phyloP scores from a whole-genome alignment of 2,329 filamentous ascomycete genomes.

The Stemphylium vesicarium region DNA sequence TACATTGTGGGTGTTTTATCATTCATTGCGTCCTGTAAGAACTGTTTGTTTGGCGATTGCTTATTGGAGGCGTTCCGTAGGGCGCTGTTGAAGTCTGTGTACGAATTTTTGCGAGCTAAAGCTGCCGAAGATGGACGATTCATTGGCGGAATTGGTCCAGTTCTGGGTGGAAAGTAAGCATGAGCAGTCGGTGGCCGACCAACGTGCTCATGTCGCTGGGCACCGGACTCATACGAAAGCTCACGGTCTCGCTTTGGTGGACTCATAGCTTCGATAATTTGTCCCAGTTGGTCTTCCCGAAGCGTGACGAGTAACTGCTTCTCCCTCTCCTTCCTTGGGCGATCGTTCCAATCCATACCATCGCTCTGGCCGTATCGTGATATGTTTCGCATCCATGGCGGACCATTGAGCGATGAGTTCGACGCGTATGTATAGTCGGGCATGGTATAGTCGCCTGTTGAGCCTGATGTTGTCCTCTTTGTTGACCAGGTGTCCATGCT shows the following conservation, averaged over 20 bases:
- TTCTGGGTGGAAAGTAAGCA: constrained; percentile 23
- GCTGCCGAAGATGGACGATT: constrained; percentile 32
- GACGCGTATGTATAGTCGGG: constrained; percentile 21
- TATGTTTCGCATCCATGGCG: constrained; percentile 16
- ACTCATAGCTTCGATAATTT: constrained; percentile 34
- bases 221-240: not conserved
- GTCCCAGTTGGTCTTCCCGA: constrained; percentile 39
- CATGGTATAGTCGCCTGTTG: constrained; percentile 24
- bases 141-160: constrained; percentile 17
- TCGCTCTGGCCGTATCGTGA: constrained; percentile 5
- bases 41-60: constrained; percentile 12
- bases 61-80: constrained; percentile 19
- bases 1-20: constrained; percentile 6
- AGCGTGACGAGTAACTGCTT: constrained; percentile 31
- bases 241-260: constrained; percentile 66
- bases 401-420: constrained; percentile 9
- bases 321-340: constrained; percentile 11
- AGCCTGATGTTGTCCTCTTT: constrained; percentile 17
- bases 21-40: constrained; percentile 3
- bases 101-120: constrained; percentile 33
- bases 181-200: constrained; percentile 9
- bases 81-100: constrained; percentile 23
- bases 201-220: constrained; percentile 4
- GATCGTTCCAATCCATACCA: constrained; percentile 7
- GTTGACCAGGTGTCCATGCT: constrained; percentile 33